Percentiles rank a stretch among this genome's conserved stretches.
Evolutionary conservation across 148 eudicot genomes (phyloP).

Genomic region (Silene conica): DNA sequence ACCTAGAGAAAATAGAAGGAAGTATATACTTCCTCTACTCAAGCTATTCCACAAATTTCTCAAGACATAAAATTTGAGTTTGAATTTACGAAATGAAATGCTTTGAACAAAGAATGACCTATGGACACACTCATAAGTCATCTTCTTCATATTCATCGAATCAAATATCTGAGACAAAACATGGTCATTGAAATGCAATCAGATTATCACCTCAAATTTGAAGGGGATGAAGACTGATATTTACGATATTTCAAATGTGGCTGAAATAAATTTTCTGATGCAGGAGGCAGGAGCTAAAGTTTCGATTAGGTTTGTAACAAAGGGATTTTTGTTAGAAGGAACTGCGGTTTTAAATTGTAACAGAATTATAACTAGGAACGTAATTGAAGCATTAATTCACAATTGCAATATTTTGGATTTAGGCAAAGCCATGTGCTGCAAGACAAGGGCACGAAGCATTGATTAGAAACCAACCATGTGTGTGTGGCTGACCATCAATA

Average conservation of each 20-base stretch:
- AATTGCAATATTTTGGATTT: neutral
- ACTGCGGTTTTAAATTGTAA: neutral
- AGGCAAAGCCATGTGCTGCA: neutral
- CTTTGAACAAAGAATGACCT: neutral
- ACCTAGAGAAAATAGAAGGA: neutral
- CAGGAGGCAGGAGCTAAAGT: neutral
- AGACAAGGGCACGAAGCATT: neutral
- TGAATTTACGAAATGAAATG: neutral
- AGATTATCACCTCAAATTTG: neutral
- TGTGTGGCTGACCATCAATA: slow-evolving; percentile 69
- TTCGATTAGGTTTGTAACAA: neutral
- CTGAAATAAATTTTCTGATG: neutral
- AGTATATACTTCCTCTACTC: neutral
- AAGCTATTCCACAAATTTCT: neutral
- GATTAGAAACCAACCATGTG: slow-evolving; percentile 60
- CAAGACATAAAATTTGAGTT: neutral
- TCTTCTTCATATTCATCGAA: neutral
- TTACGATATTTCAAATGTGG: neutral
- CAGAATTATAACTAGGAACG: neutral
- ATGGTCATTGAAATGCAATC: neutral
- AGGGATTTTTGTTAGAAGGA: no score
- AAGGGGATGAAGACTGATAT: neutral
- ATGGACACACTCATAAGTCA: neutral
- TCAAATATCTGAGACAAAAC: neutral
- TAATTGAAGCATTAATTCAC: neutral